phyloP scores from a whole-genome alignment of 805 yeast genomes.

The Danielozyma ontarioensis region DNA sequence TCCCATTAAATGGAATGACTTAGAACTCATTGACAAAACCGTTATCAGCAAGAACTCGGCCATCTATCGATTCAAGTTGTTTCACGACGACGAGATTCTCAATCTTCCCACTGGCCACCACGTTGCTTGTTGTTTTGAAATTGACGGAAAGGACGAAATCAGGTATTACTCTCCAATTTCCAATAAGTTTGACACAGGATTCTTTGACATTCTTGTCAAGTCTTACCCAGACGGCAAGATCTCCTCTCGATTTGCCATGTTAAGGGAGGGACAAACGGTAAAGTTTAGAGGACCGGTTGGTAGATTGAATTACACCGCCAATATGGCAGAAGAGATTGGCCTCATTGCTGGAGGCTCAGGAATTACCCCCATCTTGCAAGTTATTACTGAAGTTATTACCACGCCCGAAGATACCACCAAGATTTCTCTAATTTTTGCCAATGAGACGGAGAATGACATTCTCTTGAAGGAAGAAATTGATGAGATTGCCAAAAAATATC shows the following conservation, averaged over 20 bases:
- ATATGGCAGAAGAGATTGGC: constrained; percentile 58
- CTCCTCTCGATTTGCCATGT: constrained; percentile 59
- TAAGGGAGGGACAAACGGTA: constrained; percentile 61
- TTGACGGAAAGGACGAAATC: constrained; percentile 48
- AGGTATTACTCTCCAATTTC: constrained; percentile 78
- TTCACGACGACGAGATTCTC: constrained; percentile 54
- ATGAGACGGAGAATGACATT: constrained; percentile 73
- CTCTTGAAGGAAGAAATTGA: constrained; percentile 68
- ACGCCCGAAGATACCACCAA: constrained; percentile 62
- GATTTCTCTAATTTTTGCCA: constrained; percentile 62
- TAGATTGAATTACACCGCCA: constrained; percentile 51
- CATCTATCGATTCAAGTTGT: constrained; percentile 65
- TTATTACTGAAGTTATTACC: constrained; percentile 64
- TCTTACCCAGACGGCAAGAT: constrained; percentile 70
- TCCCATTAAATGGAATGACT: constrained; percentile 51
- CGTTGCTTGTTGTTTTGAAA: constrained; percentile 51
- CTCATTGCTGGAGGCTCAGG: constrained; percentile 87
- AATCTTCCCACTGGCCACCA: constrained; percentile 74
- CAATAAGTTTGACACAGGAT: constrained; percentile 63
- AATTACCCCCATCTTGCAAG: constrained; percentile 84
- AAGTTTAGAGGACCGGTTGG: constrained; percentile 80
- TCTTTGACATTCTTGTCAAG: constrained; percentile 72
- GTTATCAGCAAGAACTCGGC: constrained; percentile 67
- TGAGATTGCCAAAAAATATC: constrained; percentile 58
- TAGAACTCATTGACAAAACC: constrained; percentile 72